Percentiles rank a stretch among this genome's conserved stretches.
phyloP scores from a whole-genome alignment of 2,329 filamentous ascomycete genomes.

The Apiospora koreana region DNA sequence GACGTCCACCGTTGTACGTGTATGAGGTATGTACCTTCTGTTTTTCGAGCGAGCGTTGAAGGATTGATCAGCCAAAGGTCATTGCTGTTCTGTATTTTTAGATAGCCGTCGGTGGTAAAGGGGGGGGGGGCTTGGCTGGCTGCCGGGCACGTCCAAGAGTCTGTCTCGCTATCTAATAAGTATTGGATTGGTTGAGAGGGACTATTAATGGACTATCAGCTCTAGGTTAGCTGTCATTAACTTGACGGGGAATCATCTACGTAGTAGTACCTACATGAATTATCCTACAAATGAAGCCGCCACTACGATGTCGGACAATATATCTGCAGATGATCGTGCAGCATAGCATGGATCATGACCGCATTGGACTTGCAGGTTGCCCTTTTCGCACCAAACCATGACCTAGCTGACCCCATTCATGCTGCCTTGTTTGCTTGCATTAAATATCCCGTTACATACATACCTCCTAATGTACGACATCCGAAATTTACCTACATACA shows the following conservation, averaged over 20 bases:
- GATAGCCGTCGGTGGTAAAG: background rate
- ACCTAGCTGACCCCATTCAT: background rate
- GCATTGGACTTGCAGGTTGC: background rate
- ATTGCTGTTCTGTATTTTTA: background rate
- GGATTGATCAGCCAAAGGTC: background rate
- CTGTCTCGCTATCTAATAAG: background rate
- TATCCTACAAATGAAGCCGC: background rate
- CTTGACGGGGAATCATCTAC: too few species aligned
- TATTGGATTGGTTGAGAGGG: background rate
- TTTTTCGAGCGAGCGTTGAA: background rate
- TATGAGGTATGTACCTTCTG: too few species aligned
- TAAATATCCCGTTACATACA: background rate
- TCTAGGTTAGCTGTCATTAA: too few species aligned
- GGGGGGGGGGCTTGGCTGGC: background rate
- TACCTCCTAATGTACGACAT: background rate
- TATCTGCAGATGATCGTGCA: constrained; percentile 6
- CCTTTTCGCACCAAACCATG: background rate
- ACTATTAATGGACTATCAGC: background rate
- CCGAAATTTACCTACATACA: background rate
- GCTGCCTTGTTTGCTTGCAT: background rate
- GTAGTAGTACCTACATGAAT: background rate
- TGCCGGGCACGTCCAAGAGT: background rate
- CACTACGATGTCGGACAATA: background rate
- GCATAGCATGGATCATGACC: background rate
- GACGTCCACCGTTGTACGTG: too few species aligned